Evolutionary conservation across 177 flowering plant genomes (phyloP), one percentile per base, ranked within the genome.

Genomic region (Vitis hybrid): DNA sequence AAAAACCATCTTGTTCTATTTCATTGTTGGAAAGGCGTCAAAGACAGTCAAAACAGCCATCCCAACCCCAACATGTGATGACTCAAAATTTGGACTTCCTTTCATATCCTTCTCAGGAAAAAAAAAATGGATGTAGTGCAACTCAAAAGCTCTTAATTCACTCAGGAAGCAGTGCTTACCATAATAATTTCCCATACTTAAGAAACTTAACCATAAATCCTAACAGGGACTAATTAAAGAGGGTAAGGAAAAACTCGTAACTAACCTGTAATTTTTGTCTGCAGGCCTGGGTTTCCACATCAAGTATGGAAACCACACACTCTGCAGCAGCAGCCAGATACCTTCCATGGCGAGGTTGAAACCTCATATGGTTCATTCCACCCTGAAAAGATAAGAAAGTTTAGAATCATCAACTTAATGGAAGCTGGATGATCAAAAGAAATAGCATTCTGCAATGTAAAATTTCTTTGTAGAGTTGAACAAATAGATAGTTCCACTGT

Each of bases 301-400:
- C 98, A 8, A 93, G 63, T 56, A 93, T 74, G 3, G 92, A 87
- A 49, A 93, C 84, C 52, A 69, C 63, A 73, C 85, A 87, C 32
- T 84, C 93, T 48, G 85, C 79, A 60, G 92, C 90, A 62, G 95
- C 92, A 4, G 98, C 98, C 62, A 93, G 89, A 74, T 65, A 78
- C 75, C 85, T 86, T 57, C 97, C 98, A 56, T 65, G 71, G 70
- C 77, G 83, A n/a, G 97, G 93, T 73, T 93, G 97, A 78, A 93
- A 90, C 70, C 98, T 83, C 70, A 91, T 75, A 67, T 82, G 91
- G n/a, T 80, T 75, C 48, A 80, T 81, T 24, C 91, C 93, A 69
- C 90, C 94, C 94, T 92, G 56, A 10, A 11, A 55, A 60, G 64
- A 14, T 11, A 27, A 50, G 14, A 18, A 50, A 21, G n/a, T 12